Evolutionary conservation across 2,329 filamentous ascomycete genomes (phyloP), one percentile per base, ranked within the genome.

Genomic region (Hyphodiscus sp.): DNA sequence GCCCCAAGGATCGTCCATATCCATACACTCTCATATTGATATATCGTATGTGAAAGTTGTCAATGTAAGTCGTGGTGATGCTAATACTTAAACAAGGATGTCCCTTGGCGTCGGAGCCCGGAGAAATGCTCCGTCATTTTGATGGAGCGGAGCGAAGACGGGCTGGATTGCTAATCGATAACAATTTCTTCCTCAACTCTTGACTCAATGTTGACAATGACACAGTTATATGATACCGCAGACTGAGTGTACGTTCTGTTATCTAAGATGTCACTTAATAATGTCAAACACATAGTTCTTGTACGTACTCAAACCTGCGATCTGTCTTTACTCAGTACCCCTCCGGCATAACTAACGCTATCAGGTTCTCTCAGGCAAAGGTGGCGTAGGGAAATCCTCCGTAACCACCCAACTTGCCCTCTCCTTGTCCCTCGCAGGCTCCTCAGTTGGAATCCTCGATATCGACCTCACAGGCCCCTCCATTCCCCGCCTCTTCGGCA

Each of bases 331-430:
- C 10, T 13, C 29, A 20, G 33, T 13, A 50, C 15, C 51, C 20
- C 45, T 30, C 9, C n/a, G 41, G 43, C 29, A 48, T 57, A 54
- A 42, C 47, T 61, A 51, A 65, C 44, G 19, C 48, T 54, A 42
- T 20, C 57, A 81, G 75, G 80, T 92, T 58, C 86, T 99, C 47
- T 97, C 94, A 13, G 94, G 94, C 64, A 99, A 99, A 79, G 94
- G 94, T 67, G 94, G 94, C 63, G 94, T 99, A 19, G 94, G 94
- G 54, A 99, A 99, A 76, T 97, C 92, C 44, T 96, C 91, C 50
- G 85, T 96, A n/a, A 97, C 94, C 0, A 95, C 92, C 1, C 94
- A 99, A 70, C 84, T 99, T 16, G 94, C 94, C 9, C 81, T 99
- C 41, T 91, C 91, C 0, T 83, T 99, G 30, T 86, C 90, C 1